Evolutionary conservation across 176 grass and related monocot genomes (phyloP), one percentile per base, ranked within the genome.

Genomic region (Eragrostis curvula): DNA sequence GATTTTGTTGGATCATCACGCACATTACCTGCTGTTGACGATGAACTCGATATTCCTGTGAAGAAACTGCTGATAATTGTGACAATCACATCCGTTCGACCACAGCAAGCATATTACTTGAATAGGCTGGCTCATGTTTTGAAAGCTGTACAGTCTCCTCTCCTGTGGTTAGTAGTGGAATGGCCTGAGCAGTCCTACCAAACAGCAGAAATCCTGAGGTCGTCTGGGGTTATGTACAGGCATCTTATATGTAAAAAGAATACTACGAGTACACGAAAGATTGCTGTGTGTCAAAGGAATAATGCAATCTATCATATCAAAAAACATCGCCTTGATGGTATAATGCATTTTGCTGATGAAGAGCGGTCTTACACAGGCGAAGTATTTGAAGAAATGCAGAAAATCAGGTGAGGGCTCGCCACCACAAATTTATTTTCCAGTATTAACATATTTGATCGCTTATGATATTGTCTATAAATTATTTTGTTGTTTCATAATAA

Each of bases 111-210:
- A 20, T 98, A 93, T 86, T 89, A 98, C 88, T 49, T 98, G 56
- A 98, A 84, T 74, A 88, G 92, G 65, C 76, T 98, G 12, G 96
- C 96, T 41, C 96, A 98, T 87, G 86, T 88, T 59, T 56, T 98
- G 72, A 86, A 92, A 91, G 87, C 63, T 27, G 92, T 91, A 68
- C 84, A 85, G 4, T 74, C 90, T 66, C 96, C 96, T 74, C 82
- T 98, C 64, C 57, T 98, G 21, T 98, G 96, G 96, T 82, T 98
- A 84, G 96, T 98, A 32, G 92, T 95, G 30, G 96, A 98, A 81
- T 90, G 86, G 88, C 92, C 85, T 49, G 74, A 75, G 53, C 83
- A 89, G 61, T 93, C 96, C 2, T 50, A 71, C 73, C 75, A 93
- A 75, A 95, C 96, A 81, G 76, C 88, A 66, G 82, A 89, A 68